Percentiles rank a stretch among this genome's conserved stretches.
phyloP scores from a whole-genome alignment of 192 early-diverging fungal species.

The Coemansia guatemalensis region DNA sequence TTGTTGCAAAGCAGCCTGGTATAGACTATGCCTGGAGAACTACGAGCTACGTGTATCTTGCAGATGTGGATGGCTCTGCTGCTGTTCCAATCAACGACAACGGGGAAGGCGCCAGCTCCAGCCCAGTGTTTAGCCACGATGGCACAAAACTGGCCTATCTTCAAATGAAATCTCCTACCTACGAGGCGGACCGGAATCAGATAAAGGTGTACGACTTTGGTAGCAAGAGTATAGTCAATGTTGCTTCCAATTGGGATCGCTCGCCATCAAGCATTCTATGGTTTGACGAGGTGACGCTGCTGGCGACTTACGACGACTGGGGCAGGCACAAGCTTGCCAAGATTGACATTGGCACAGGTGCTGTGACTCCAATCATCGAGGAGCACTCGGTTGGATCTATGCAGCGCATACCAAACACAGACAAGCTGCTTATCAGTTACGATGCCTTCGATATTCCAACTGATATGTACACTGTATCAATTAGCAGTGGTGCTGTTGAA shows the following conservation, averaged over 20 bases:
- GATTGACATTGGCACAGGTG: slow-evolving; percentile 56
- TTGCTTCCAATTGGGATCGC: slow-evolving; percentile 65
- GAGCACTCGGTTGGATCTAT: slow-evolving; percentile 54
- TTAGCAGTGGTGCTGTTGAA: slow-evolving; percentile 30
- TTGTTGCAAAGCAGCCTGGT: slow-evolving; percentile 66
- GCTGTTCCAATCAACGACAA: slow-evolving; percentile 50
- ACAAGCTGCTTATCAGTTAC: slow-evolving; percentile 53
- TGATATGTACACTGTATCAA: slow-evolving; percentile 51
- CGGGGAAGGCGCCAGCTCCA: slow-evolving; percentile 59
- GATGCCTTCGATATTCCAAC: slow-evolving; percentile 58
- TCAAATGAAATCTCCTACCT: slow-evolving; percentile 68
- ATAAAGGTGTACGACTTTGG: slow-evolving; percentile 59
- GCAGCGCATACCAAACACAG: slow-evolving; percentile 34
- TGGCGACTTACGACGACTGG: slow-evolving; percentile 65
- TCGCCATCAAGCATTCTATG: slow-evolving; percentile 59
- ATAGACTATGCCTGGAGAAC: slow-evolving; percentile 75
- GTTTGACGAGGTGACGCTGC: slow-evolving; percentile 55
- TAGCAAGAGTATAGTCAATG: slow-evolving; percentile 31
- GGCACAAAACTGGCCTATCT: slow-evolving; percentile 68
- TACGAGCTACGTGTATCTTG: slow-evolving; percentile 68
- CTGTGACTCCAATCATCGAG: slow-evolving; percentile 49
- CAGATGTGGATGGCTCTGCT: slow-evolving; percentile 52
- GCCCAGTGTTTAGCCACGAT: slow-evolving; percentile 65
- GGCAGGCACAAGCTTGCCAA: slow-evolving; percentile 65
- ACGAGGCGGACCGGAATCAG: slow-evolving; percentile 78